phyloP scores from a whole-genome alignment of 371 early-diverging fungal genomes.

The Mortierella sp. region DNA sequence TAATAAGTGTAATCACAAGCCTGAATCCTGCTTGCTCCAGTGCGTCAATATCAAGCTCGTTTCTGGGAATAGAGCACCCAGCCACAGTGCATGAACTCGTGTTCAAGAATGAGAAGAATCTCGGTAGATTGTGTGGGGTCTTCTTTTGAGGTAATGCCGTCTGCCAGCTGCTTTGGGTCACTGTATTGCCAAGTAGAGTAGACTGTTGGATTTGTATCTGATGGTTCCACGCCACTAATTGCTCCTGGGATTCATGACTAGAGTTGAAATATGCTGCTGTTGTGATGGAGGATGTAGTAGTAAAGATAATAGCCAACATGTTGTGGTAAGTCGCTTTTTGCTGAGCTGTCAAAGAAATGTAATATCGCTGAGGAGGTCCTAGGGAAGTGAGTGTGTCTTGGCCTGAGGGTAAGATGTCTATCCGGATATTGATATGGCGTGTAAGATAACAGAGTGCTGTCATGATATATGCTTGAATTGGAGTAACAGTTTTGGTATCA shows the following conservation, averaged over 20 bases:
- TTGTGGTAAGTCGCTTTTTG: conserved; percentile 36
- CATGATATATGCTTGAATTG: conserved; percentile 36
- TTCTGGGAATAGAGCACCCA: conserved; percentile 62
- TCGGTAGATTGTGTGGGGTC: conserved; percentile 53
- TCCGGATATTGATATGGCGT: conserved; percentile 54
- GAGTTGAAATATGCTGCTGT: background rate
- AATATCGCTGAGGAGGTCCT: conserved; percentile 51
- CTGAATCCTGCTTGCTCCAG: conserved; percentile 56
- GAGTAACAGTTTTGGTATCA: conserved; percentile 12
- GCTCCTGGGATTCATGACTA: background rate
- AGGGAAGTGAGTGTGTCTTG: conserved; percentile 52
- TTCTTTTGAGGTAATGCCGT: conserved; percentile 30
- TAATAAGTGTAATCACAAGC: conserved; percentile 61
- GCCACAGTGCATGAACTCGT: conserved; percentile 58
- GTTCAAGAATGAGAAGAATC: conserved; percentile 63
- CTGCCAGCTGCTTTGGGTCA: conserved; percentile 32
- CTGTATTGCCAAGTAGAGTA: conserved; percentile 32
- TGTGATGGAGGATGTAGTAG: conserved; percentile 24
- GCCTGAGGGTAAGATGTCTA: conserved; percentile 51
- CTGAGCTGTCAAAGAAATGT: conserved; percentile 17
- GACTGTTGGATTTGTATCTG: conserved; percentile 21
- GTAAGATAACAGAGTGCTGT: conserved; percentile 51
- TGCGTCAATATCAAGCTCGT: conserved; percentile 55
- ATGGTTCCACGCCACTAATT: background rate
- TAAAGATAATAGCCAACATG: conserved; percentile 42